Base-by-base conservation (phyloP, 78 protist genomes). In the Diacronema lutheri region DNA sequence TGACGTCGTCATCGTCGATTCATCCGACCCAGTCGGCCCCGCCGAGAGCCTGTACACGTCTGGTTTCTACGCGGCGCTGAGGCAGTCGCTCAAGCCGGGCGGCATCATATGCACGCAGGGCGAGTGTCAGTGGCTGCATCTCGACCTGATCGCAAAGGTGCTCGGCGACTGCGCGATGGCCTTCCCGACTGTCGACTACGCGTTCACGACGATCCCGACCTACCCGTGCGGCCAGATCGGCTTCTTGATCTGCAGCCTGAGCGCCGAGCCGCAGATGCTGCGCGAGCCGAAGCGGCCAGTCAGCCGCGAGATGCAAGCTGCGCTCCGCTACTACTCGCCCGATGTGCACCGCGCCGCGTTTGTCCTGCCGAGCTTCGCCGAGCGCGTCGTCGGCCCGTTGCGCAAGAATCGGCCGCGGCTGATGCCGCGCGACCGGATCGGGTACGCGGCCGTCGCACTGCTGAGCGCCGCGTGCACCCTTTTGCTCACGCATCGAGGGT, bases 1-100 rank as follows among this genome's bases (percentile, higher is more conserved):
- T 50, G 99, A 97, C 82, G 95, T 97, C 38, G 93, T 97, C 81
- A 96, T 97, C 92, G 94, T 95, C 40, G 99, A 97, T 82, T 91
- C 97, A 0, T 96, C 98, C 1, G 98, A 96, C 29, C 98, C 98
- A 3, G 88, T 95, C 65, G 96, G 93, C 88, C 55, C 46, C 73
- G 57, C 55, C 3, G 58, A 26, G 56, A 86, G 44, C 25, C 65
- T 71, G n/a, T 83, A 41, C 79, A 71, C 79, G 58, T 23, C 79
- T 0, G 0, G 13, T 9, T 71, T 71, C 57, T 71, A 71, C 23
- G 19, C 23, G 7, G 41, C 71, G 71, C 71, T 64, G 40, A 56
- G 58, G 33, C 11, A 9, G 4, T 29, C 79, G 37, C 41, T 71
- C 58, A 4, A 19, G 29, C 88, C 88, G 33, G 94, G 93, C 31